These are phyloP conservation scores for Hypoxylon perforatum DNA, from an alignment of 495 filamentous ascomycete genomes.

Conservation along the genomic window DNA sequence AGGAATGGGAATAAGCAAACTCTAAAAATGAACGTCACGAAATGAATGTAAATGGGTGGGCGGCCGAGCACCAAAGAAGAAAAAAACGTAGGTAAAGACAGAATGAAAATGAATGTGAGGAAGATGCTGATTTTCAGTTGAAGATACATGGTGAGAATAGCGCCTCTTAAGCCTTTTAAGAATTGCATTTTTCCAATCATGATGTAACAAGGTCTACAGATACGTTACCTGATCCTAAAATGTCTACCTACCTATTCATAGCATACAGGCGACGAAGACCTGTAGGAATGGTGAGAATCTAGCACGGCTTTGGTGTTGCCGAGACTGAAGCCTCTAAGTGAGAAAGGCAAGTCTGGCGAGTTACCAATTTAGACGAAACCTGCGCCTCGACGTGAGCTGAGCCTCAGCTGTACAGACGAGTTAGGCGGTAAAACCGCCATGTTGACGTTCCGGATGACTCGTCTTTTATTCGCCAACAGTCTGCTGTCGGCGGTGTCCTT, in stretches of 20 bases:
- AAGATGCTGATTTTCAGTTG: slow-evolving; percentile 18
- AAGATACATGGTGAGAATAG: not conserved
- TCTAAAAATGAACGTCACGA: slow-evolving; percentile 8
- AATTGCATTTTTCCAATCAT: not conserved
- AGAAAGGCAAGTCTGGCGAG: slow-evolving; percentile 7
- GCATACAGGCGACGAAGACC: not conserved
- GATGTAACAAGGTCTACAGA: not conserved
- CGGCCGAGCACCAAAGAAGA: slow-evolving; percentile 26
- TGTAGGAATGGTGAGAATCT: not conserved
- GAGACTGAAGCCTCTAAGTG: slow-evolving; percentile 2
- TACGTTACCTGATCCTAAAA: slow-evolving; percentile 2
- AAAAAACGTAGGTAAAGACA: slow-evolving; percentile 17
- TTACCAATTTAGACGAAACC: slow-evolving; percentile 25
- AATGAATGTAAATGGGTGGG: slow-evolving; percentile 22
- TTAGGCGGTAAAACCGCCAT: not conserved
- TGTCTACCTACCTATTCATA: too few relatives aligned
- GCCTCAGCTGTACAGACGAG: not conserved
- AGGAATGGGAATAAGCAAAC: slow-evolving; percentile 9
- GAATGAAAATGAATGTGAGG: slow-evolving; percentile 24
- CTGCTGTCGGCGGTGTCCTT: not conserved
- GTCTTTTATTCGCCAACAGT: slow-evolving; percentile 4
- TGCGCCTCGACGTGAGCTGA: slow-evolving; percentile 13
- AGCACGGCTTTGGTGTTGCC: not conserved
- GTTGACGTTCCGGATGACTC: not conserved
- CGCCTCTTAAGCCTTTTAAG: slow-evolving; percentile 15